A percentile compares a stretch with the other conserved stretches of the same genome.
These are phyloP conservation scores for Botrytis porri DNA, from an alignment of 2,329 filamentous ascomycete genomes.

Conservation along the genomic window DNA sequence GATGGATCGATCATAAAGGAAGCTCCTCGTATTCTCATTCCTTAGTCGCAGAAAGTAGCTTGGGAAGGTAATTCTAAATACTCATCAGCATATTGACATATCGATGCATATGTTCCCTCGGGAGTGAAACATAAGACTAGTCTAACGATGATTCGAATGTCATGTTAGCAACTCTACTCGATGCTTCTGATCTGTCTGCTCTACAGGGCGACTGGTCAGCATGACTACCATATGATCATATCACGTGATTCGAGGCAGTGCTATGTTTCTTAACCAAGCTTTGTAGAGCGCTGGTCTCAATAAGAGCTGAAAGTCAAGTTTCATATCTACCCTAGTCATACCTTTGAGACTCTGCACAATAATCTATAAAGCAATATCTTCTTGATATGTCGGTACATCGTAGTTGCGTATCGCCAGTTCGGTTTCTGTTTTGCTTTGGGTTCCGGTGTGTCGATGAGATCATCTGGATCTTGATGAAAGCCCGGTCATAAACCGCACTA, in stretches of 20 bases:
- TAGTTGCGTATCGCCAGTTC: background rate
- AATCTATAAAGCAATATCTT: background rate
- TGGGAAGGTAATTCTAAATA: background rate
- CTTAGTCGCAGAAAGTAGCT: background rate
- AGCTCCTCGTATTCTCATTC: background rate
- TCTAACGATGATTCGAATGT: background rate
- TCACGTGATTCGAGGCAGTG: background rate
- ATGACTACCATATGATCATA: background rate
- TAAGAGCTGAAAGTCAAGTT: background rate
- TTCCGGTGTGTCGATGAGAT: background rate
- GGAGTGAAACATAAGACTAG: background rate
- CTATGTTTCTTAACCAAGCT: background rate
- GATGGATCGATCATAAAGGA: background rate
- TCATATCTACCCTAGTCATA: background rate
- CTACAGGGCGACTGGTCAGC: background rate
- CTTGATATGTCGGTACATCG: background rate
- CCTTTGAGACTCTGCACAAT: background rate
- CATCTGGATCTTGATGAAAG: background rate
- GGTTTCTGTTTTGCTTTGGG: background rate
- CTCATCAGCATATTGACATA: background rate
- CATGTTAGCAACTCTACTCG: background rate
- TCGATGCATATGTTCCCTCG: background rate
- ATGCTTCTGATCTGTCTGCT: background rate
- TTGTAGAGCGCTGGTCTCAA: background rate
- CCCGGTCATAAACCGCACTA: background rate